Conservation (phyloP, 129 eudicot species). For the Kitagawia praeruptora region DNA sequence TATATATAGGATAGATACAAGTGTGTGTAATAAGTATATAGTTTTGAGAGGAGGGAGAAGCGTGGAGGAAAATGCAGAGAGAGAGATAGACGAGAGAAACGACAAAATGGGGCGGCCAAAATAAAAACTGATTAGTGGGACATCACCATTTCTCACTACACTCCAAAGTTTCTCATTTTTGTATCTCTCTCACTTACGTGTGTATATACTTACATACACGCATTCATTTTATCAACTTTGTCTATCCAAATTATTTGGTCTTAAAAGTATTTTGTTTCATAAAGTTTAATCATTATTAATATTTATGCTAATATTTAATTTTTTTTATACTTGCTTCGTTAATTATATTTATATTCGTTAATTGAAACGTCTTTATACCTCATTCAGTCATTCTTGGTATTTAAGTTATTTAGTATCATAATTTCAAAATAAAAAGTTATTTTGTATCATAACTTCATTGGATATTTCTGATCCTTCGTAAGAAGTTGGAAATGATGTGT, state of each 20-base stretch:
- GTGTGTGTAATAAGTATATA: not conserved
- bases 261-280: too few relatives aligned
- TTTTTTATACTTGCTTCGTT: too few relatives aligned
- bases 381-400: too few relatives aligned
- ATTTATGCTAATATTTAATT: too few relatives aligned
- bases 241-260: not conserved
- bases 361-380: too few relatives aligned
- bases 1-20: not conserved
- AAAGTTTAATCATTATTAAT: too few relatives aligned
- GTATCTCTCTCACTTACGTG: not conserved
- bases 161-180: not conserved
- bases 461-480: too few relatives aligned
- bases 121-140: conserved; percentile 13
- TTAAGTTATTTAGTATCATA: too few relatives aligned
- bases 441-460: too few relatives aligned
- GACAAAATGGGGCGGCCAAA: conserved; percentile 51
- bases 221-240: not conserved
- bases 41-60: conserved; percentile 19
- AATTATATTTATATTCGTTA: too few relatives aligned
- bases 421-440: too few relatives aligned
- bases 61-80: conserved; percentile 14
- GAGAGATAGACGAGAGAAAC: conserved; percentile 58
- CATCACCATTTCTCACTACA: conserved; percentile 1
- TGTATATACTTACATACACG: not conserved
- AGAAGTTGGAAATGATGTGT: too few relatives aligned